Conservation (phyloP, 75 land plant species). For the Picea sitchensis region DNA sequence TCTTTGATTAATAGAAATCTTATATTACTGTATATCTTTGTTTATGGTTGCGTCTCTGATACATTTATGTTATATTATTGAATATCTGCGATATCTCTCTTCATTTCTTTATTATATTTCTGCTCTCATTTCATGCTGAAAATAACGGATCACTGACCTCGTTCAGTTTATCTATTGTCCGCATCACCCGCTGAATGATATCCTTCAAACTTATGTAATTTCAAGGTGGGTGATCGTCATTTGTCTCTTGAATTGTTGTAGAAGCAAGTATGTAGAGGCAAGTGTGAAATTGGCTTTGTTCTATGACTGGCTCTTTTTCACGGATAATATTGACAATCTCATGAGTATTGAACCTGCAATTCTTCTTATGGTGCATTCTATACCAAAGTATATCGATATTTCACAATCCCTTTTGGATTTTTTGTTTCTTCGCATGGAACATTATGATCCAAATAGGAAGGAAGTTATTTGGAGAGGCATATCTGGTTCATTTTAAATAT, state of each 20-base stretch:
- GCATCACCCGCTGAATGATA: conserved; percentile 82
- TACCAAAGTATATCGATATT: conserved; percentile 71
- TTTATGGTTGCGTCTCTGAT: too few species aligned
- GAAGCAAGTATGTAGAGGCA: conserved; percentile 61
- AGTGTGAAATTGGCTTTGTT: conserved; percentile 87
- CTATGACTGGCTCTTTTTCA: conserved; percentile 93
- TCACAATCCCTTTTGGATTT: conserved; percentile 87
- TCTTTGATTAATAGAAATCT: too few species aligned
- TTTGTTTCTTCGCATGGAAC: conserved; percentile 69
- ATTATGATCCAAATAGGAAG: conserved; percentile 67
- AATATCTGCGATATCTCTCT: too few species aligned
- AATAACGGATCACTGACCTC: conserved; percentile 43
- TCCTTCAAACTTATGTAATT: conserved; percentile 71
- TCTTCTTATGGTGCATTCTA: conserved; percentile 76
- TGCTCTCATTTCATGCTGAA: too few species aligned
- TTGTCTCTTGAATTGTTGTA: conserved; percentile 80
- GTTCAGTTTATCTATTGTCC: conserved; percentile 89
- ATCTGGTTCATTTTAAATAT: conserved; percentile 43
- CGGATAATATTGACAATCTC: conserved; percentile 63
- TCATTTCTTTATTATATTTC: too few species aligned
- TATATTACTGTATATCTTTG: too few species aligned
- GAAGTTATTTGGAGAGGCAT: conserved; percentile 57
- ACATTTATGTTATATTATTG: too few species aligned
- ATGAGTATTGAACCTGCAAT: conserved; percentile 98
- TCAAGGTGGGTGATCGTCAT: conserved; percentile 95